Conservation (phyloP, 192 early-diverging fungal species). For the Coemansia sp. region DNA sequence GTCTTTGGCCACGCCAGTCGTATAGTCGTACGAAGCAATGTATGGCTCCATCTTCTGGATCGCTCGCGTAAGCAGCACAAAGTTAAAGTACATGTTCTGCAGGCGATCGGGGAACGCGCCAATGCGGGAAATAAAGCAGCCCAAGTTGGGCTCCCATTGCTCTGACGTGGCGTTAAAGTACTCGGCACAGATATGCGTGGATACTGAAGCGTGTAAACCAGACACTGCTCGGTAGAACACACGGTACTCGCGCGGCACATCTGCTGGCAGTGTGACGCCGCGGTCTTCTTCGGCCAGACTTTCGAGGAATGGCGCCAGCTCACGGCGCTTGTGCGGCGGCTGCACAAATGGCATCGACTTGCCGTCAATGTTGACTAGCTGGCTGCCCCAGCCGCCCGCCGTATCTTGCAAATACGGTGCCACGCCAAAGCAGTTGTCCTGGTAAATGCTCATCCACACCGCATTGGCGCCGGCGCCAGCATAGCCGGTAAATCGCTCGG, state of each 20-base stretch:
- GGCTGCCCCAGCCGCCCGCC: constrained; percentile 53
- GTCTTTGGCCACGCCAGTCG: constrained; percentile 62
- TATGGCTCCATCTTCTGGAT: constrained; percentile 81
- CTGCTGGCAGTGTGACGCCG: constrained; percentile 50
- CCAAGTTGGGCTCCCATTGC: constrained; percentile 86
- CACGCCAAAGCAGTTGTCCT: constrained; percentile 94
- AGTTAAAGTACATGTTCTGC: constrained; percentile 95
- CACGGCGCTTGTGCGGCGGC: constrained; percentile 52
- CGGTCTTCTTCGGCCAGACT: constrained; percentile 56
- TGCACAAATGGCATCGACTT: constrained; percentile 53
- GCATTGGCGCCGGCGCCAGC: constrained; percentile 81
- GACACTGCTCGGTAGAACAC: constrained; percentile 47
- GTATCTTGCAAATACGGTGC: constrained; percentile 60
- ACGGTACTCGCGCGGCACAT: constrained; percentile 47
- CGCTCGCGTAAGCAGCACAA: constrained; percentile 81
- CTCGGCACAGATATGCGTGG: constrained; percentile 95
- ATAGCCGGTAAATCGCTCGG: constrained; percentile 97
- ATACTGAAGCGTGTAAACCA: constrained; percentile 94
- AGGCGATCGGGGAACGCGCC: constrained; percentile 87
- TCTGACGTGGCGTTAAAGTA: constrained; percentile 86
- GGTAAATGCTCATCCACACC: constrained; percentile 96
- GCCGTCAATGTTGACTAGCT: constrained; percentile 47
- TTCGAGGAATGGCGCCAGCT: constrained; percentile 55
- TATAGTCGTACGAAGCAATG: constrained; percentile 72
- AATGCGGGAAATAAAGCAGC: constrained; percentile 88